Base-by-base conservation (phyloP, 2,329 filamentous ascomycete genomes). In the Ploettnerulaceae sp. region DNA sequence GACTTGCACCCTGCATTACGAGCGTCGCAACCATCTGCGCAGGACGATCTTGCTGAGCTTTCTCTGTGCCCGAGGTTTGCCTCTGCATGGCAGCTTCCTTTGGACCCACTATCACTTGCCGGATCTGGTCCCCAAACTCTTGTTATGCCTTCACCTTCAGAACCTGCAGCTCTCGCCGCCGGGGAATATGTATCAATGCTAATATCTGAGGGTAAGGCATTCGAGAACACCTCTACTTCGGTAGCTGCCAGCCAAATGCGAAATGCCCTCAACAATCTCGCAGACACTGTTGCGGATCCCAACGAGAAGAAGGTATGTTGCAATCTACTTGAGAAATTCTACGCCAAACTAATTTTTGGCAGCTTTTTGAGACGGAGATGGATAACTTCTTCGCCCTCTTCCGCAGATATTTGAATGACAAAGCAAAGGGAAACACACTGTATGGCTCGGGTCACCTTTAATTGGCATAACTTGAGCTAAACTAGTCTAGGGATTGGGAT, bases 321-420 rank as follows among this genome's bases (percentile, higher is more conserved):
- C 12, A n/a, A 29, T 22, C 9, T 15, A 31, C 2, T 9, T 6
- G 4, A 20, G 21, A 14, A 11, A 7, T 6, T n/a, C 18, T 12
- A 14, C 12, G 7, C 34, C 37, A 53, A 9, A 40, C 49, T 55
- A 52, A 58, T 45, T 47, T 14, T 35, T 45, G 37, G 59, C 58
- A 88, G 87, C 82, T 94, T 58, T 97, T 97, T 70, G 91, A 97
- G 75, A 94, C 90, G 4, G 91, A 98, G 74, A 97, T 96, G 90
- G 93, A 98, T 81, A 98, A 98, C 82, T 98, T 98, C 79, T 98
- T 98, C 67, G 85, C 89, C 52, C 85, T 98, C 53, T 98, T 98
- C 84, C 86, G 93, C 66, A 83, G 93, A 72, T 98, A 96, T 72
- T 76, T 98, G 55, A 96, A 96, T 68, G 93, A 97, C 75, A 95